Percentiles rank a stretch among this genome's conserved stretches.
These are phyloP conservation scores for Rubia peregrina DNA, from an alignment of 305 asterid genomes.

Conservation along the genomic window DNA sequence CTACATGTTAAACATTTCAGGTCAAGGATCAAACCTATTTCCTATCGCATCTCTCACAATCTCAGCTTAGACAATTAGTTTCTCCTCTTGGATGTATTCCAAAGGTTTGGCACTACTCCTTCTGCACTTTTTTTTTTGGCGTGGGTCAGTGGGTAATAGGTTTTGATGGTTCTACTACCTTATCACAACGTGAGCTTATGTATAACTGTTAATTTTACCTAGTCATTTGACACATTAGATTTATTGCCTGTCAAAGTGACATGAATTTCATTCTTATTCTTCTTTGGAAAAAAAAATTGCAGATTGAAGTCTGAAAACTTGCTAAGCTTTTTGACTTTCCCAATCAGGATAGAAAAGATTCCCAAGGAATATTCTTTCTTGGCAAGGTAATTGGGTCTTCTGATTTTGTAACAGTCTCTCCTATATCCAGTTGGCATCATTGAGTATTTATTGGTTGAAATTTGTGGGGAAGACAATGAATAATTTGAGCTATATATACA, in stretches of 20 bases:
- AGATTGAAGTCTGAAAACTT: slow-evolving; percentile 88
- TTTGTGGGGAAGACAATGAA: background rate
- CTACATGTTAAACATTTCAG: slow-evolving; percentile 35
- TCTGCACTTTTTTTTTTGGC: background rate
- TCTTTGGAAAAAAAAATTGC: slow-evolving; percentile 17
- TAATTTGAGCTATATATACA: background rate
- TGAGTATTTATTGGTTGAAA: background rate
- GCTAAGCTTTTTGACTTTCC: slow-evolving; percentile 70
- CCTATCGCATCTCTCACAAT: slow-evolving; percentile 85
- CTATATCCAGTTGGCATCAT: background rate
- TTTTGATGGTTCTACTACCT: too few relatives aligned
- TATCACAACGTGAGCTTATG: background rate
- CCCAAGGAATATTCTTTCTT: slow-evolving; percentile 96
- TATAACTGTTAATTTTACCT: background rate
- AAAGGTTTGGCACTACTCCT: slow-evolving; percentile 43
- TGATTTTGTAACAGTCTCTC: background rate
- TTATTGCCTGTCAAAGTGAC: background rate
- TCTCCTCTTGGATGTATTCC: slow-evolving; percentile 86
- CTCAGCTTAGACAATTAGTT: slow-evolving; percentile 69
- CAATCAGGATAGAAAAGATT: slow-evolving; percentile 89
- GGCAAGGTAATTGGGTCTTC: slow-evolving; percentile 54
- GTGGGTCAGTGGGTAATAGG: background rate
- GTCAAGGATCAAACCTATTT: slow-evolving; percentile 97
- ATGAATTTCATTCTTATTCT: background rate
- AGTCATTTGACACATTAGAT: background rate